Percentiles rank a stretch among this genome's conserved stretches.
These are phyloP conservation scores for Linnemannia elongata DNA, from an alignment of 192 early-diverging fungal species.

Conservation along the genomic window DNA sequence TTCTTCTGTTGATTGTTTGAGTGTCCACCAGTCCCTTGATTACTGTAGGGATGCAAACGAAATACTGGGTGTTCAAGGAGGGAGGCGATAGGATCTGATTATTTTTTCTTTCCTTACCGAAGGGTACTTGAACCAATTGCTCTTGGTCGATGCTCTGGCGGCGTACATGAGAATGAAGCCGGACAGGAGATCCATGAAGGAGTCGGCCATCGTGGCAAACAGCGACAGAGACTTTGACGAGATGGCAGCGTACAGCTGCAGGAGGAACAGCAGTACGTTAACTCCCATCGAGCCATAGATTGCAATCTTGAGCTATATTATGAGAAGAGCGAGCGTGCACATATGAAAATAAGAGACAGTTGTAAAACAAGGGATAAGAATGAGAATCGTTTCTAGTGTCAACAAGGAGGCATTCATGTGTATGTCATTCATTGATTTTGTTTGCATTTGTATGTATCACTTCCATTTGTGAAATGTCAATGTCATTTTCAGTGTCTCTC, in stretches of 20 bases:
- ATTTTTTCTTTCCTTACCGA: constrained; percentile 56
- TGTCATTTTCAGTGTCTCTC: not conserved
- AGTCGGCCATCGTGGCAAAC: constrained; percentile 86
- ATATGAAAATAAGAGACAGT: not conserved
- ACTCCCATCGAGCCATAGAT: constrained; percentile 77
- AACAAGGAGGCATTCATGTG: not conserved
- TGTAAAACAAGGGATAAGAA: not conserved
- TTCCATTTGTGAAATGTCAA: not conserved
- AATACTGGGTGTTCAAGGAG: not conserved
- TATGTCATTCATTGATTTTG: not conserved
- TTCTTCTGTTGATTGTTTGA: not conserved
- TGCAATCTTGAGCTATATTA: constrained; percentile 71
- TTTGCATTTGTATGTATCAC: not conserved
- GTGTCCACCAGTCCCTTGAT: not conserved
- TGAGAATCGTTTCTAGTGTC: not conserved
- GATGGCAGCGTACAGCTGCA: constrained; percentile 81
- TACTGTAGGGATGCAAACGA: not conserved
- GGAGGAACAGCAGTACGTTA: constrained; percentile 75
- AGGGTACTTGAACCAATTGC: constrained; percentile 79
- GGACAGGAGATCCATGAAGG: constrained; percentile 85
- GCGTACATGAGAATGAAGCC: constrained; percentile 75
- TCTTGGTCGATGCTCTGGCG: constrained; percentile 68
- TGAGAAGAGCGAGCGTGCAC: not conserved
- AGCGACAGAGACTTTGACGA: constrained; percentile 79
- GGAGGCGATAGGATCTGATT: not conserved